Base-by-base conservation (phyloP, 768 basidiomycete genomes). In the Paxillus involutus region DNA sequence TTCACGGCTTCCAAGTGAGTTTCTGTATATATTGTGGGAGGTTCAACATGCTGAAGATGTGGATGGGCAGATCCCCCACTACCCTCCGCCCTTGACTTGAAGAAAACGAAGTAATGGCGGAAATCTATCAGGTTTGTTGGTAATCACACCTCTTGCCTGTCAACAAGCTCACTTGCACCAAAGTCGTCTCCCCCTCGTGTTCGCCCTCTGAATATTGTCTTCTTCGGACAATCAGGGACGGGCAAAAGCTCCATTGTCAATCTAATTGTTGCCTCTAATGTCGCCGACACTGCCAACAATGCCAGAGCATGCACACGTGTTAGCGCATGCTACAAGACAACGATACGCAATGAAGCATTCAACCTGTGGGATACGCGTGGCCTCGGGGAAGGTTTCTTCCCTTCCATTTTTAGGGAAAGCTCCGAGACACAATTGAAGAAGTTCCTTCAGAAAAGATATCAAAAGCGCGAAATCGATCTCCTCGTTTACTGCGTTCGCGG, bases 231-330 rank as follows among this genome's bases (percentile, higher is more conserved):
- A n/a, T n/a, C n/a, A n/a, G n/a, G 68, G 30, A 14, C 48, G 7
- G 66, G 66, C 14, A 67, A 70, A 59, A 67, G 66, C 48, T 68
- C 66, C 21, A 43, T 19, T 6, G 67, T 67, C 49, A 67, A 67
- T 42, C 59, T 64, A 13, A 60, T 67, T 39, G 57, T 65, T 12
- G 44, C 17, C n/a, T n/a, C 49, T 17, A 1, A 43, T 10, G 6
- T 10, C 12, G 64, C n/a, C n/a, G n/a, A n/a, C n/a, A n/a, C n/a
- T n/a, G n/a, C n/a, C n/a, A n/a, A n/a, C n/a, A n/a, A n/a, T n/a
- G n/a, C n/a, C n/a, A n/a, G n/a, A n/a, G n/a, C n/a, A n/a, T n/a
- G n/a, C n/a, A n/a, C n/a, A n/a, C n/a, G n/a, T n/a, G n/a, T n/a
- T n/a, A n/a, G n/a, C n/a, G n/a, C n/a, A n/a, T n/a, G n/a, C n/a